Base-by-base conservation (phyloP, 2,329 filamentous ascomycete species). In the Hypoxylon sp. region DNA sequence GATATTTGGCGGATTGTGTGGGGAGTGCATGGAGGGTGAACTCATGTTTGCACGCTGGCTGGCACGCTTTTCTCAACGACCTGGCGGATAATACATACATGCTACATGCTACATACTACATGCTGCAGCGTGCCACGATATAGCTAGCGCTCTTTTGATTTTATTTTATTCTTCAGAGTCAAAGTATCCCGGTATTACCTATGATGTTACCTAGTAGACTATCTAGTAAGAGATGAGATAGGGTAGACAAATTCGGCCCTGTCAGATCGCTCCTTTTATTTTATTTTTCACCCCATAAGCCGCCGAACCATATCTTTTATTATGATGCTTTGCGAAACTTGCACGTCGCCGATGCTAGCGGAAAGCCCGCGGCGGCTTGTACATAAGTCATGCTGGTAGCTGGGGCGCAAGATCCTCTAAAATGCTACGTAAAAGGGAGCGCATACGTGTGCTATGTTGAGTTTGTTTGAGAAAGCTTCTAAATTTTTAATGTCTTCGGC, bases 1-100 rank as follows among this genome's bases (percentile, higher is more conserved):
- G 66, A 67, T 62, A 64, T 69, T 70, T 63, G 55, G 56, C 63
- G 68, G 61, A 65, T 56, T 64, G 54, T 55, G 63, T 69, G 59
- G 67, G 68, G 67, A 68, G 62, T 67, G 59, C 63, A 63, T 53
- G 60, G 62, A 70, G 67, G 37, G 61, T 60, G 62, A 63, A 65
- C 50, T 61, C 52, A 62, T 62, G 55, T 64, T 67, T 62, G 57
- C 56, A 55, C 41, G 49, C 60, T 55, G 48, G 24, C 24, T 26
- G 24, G 52, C 37, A 62, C 26, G 32, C 32, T 37, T 37, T 37
- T 37, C 32, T n/a, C 32, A 37, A 37, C 15, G 32, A 37, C 32
- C 32, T 37, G 15, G 15, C 32, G 32, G 32, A 37, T n/a, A 37
- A 37, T 44, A 37, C 32, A n/a, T 37, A n/a, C n/a, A n/a, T 15